A percentile compares a stretch with the other conserved stretches of the same genome.
Conservation (phyloP, 2,329 filamentous ascomycete genomes). For the Alternaria infectoria region DNA sequence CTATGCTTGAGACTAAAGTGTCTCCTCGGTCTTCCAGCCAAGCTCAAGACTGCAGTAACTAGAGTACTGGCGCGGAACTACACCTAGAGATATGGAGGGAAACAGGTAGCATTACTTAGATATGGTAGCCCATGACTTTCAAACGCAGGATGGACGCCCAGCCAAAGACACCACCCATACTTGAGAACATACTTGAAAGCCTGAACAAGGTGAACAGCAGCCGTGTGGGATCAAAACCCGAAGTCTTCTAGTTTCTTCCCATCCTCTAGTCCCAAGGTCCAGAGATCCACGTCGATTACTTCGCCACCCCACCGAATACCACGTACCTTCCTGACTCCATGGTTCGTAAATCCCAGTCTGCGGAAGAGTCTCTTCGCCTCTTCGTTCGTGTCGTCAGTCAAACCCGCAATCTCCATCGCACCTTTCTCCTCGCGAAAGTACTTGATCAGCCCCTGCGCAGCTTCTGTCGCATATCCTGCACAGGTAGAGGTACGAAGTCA, state of each 20-base stretch:
- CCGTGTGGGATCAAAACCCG: neutral
- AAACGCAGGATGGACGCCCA: too few relatives aligned
- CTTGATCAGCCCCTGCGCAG: slow-evolving; percentile 2
- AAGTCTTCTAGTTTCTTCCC: slow-evolving; percentile 11
- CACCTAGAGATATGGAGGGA: too few relatives aligned
- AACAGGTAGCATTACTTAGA: too few relatives aligned
- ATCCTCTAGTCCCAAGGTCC: slow-evolving; percentile 12
- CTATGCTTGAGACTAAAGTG: neutral
- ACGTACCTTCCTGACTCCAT: slow-evolving; percentile 12
- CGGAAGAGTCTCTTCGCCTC: slow-evolving; percentile 16
- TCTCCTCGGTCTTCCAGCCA: neutral
- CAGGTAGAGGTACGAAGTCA: too few relatives aligned
- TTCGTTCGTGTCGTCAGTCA: slow-evolving; percentile 20
- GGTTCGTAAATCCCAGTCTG: slow-evolving; percentile 21
- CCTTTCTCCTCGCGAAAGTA: slow-evolving; percentile 10
- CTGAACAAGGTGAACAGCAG: neutral
- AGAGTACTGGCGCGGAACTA: too few relatives aligned
- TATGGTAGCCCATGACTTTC: too few relatives aligned
- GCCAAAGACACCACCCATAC: too few relatives aligned
- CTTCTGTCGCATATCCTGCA: slow-evolving; percentile 23
- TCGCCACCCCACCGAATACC: slow-evolving; percentile 10
- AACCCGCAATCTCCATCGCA: slow-evolving; percentile 7
- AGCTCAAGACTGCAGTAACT: neutral
- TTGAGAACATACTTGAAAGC: too few relatives aligned
- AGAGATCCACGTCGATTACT: slow-evolving; percentile 7